Base-by-base conservation (phyloP, 78 protist species). In the Ministeria vibrans region DNA sequence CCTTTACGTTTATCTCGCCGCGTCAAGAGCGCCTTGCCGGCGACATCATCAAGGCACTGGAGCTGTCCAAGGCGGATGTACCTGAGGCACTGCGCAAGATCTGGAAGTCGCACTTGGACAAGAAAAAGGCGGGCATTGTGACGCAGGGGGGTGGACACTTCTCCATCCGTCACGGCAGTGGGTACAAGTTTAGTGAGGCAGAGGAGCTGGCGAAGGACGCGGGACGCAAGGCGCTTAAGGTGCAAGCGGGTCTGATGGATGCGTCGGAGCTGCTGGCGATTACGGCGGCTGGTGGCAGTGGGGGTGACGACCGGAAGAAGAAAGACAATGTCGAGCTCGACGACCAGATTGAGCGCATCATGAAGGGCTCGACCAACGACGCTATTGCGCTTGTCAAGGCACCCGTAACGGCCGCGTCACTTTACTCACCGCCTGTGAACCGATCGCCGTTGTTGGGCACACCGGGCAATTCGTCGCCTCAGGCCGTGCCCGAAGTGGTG, bases 1-100 rank as follows among this genome's bases (percentile, higher is more conserved):
- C 98, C 18, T 87, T 63, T 80, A 95, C 98, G 22, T 94, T 95
- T 66, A 34, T 95, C 70, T 59, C 90, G 13, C 89, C 88, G 9
- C 93, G 86, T 4, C 93, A 92, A 15, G 93, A 83, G 28, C 27
- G 80, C 41, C 30, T 36, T 61, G 93, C 94, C 1, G 77, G 84
- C 0, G 88, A 90, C 34, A 46, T 93, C 6, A 45, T 80, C 36
- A 79, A 80, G 28, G 95, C 95, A 25, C 71, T 94, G 28, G 30
- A 63, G 59, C 62, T 32, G 28, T 63, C 83, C 13, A 30, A 41
- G 9, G 27, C 51, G 7, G 34, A 44, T 1, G 78, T 90, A 36
- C 94, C 94, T 4, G 61, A 22, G 0, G 90, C 79, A 9, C 64
- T 87, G 41, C 23, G n/a, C 32, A 80, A 43, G 55, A 64, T 92